phyloP scores from a whole-genome alignment of 2,329 filamentous ascomycete genomes.

The Fusarium nelsonii region DNA sequence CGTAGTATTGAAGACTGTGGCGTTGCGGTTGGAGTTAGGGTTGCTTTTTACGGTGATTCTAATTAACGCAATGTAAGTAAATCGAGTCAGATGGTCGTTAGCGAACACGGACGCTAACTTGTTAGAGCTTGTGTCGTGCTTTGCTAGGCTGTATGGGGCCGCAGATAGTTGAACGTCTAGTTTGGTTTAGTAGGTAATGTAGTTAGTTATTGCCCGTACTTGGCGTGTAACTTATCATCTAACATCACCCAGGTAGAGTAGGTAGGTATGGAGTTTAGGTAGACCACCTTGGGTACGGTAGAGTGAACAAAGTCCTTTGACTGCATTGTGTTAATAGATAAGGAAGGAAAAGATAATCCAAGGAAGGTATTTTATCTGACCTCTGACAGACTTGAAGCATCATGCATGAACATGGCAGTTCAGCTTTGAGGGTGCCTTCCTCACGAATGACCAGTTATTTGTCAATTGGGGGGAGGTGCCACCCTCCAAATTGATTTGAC shows the following conservation, averaged over 20 bases:
- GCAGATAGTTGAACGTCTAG: slow-evolving; percentile 24
- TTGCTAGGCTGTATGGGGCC: slow-evolving; percentile 15
- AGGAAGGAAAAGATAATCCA: not conserved
- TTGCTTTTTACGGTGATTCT: slow-evolving; percentile 48
- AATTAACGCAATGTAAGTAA: slow-evolving; percentile 42
- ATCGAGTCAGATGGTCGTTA: slow-evolving; percentile 21
- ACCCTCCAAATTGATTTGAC: not conserved
- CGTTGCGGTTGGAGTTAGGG: slow-evolving; percentile 31
- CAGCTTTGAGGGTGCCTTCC: slow-evolving; percentile 24
- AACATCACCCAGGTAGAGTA: too few species aligned
- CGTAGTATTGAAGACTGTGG: slow-evolving; percentile 21
- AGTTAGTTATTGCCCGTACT: not conserved
- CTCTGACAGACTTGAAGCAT: slow-evolving; percentile 5
- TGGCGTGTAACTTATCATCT: not conserved
- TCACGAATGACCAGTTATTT: not conserved
- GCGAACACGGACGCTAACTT: slow-evolving; percentile 29
- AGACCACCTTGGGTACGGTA: too few species aligned
- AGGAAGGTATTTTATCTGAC: not conserved
- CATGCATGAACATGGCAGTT: slow-evolving; percentile 17
- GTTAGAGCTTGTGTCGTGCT: slow-evolving; percentile 25
- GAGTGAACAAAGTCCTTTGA: not conserved
- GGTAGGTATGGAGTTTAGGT: too few species aligned
- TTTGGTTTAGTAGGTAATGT: not conserved
- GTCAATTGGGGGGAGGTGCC: not conserved
- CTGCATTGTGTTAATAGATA: not conserved